A percentile compares a stretch with the other conserved stretches of the same genome.
Evolutionary conservation across 2,329 filamentous ascomycete genomes (phyloP).

Genomic region (Claviceps purpurea): DNA sequence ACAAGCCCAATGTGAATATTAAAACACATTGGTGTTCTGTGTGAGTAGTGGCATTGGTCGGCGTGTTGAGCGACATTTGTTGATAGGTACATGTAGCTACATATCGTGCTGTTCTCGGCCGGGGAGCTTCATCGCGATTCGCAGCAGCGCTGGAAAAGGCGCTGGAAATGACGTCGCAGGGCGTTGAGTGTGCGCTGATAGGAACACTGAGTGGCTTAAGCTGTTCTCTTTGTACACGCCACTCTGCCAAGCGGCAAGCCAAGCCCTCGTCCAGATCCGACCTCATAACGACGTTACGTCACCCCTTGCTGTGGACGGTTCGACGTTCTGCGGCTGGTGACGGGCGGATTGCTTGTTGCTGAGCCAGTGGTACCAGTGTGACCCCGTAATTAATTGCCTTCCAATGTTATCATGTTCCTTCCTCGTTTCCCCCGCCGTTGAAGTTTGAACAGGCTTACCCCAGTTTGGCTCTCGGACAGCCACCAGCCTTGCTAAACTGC

Average conservation of each 20-base stretch:
- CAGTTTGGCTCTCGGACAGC: background rate
- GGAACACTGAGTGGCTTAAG: background rate
- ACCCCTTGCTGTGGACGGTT: background rate
- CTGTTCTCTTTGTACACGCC: no score
- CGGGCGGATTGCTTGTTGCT: background rate
- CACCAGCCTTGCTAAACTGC: background rate
- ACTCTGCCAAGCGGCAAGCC: no score
- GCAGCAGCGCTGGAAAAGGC: background rate
- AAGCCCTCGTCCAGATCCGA: no score
- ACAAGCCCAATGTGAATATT: background rate
- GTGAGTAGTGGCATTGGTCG: background rate
- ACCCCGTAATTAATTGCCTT: no score
- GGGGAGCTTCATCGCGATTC: constrained; percentile 1
- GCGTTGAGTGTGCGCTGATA: background rate
- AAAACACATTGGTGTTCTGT: background rate
- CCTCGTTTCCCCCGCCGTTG: background rate
- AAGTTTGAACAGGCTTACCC: background rate
- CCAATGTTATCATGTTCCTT: background rate
- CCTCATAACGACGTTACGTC: background rate
- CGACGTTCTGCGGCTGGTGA: background rate
- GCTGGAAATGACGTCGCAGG: constrained; percentile 1
- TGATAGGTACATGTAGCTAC: no score
- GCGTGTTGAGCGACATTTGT: background rate
- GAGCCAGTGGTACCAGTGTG: background rate
- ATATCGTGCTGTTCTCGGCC: background rate